These are phyloP conservation scores for Coemansia pectinata DNA, from an alignment of 192 early-diverging fungal genomes.

Conservation along the genomic window DNA sequence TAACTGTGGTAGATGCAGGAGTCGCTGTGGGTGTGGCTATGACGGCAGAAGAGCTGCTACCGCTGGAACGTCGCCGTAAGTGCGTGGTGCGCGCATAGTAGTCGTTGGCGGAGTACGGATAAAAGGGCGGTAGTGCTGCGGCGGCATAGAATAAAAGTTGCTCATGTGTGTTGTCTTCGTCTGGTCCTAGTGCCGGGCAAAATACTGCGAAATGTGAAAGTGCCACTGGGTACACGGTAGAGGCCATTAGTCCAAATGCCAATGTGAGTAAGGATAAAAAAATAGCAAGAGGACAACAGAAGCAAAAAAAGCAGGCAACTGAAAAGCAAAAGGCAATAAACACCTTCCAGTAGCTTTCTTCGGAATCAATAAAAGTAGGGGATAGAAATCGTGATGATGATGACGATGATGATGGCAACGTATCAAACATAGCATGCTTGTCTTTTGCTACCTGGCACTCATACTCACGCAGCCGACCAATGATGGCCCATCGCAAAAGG, in stretches of 20 bases:
- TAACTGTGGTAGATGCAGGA: neutral
- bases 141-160: slow-evolving; percentile 76
- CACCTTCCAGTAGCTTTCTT: too few relatives aligned
- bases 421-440: too few relatives aligned
- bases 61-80: slow-evolving; percentile 32
- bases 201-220: slow-evolving; percentile 76
- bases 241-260: slow-evolving; percentile 12
- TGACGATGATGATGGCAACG: slow-evolving; percentile 29
- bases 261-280: too few relatives aligned
- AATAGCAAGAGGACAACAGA: too few relatives aligned
- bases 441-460: too few relatives aligned
- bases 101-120: slow-evolving; percentile 47
- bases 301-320: too few relatives aligned
- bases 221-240: slow-evolving; percentile 37
- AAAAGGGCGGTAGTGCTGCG: slow-evolving; percentile 46
- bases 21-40: neutral
- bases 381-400: too few relatives aligned
- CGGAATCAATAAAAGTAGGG: too few relatives aligned
- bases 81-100: slow-evolving; percentile 36
- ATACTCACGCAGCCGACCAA: slow-evolving; percentile 7
- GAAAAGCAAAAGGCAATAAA: too few relatives aligned
- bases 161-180: slow-evolving; percentile 73
- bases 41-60: slow-evolving; percentile 13
- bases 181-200: slow-evolving; percentile 65
- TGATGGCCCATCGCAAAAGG: slow-evolving; percentile 53